A percentile compares a stretch with the other conserved stretches of the same genome.
phyloP scores from a whole-genome alignment of 2,329 filamentous ascomycete genomes.

The Arachnomyces sp. region DNA sequence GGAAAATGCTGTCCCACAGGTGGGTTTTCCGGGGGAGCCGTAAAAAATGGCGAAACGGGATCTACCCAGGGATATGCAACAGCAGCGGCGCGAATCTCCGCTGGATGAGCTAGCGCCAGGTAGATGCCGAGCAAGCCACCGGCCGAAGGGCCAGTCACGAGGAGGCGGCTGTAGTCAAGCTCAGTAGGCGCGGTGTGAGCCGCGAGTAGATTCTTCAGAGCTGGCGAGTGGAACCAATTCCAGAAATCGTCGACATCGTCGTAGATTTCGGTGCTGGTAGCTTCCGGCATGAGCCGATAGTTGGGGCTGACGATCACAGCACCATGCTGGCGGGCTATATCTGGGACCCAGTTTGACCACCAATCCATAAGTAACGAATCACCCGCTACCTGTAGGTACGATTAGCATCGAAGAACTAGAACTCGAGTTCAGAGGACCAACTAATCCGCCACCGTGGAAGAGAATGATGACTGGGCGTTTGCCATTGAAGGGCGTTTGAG shows the following conservation, averaged over 20 bases:
- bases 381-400: slow-evolving; percentile 21
- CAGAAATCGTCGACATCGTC: slow-evolving; percentile 43
- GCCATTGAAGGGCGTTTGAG: slow-evolving; percentile 24
- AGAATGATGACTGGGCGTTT: slow-evolving; percentile 35
- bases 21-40: no score
- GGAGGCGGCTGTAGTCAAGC: slow-evolving; percentile 19
- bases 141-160: slow-evolving; percentile 23
- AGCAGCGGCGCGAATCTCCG: slow-evolving; percentile 22
- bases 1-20: no score
- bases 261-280: slow-evolving; percentile 39
- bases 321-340: slow-evolving; percentile 29
- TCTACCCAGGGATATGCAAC: slow-evolving; percentile 28
- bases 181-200: slow-evolving; percentile 10
- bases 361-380: slow-evolving; percentile 22
- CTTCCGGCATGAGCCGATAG: slow-evolving; percentile 46
- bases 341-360: slow-evolving; percentile 28
- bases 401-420: background rate
- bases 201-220: slow-evolving; percentile 9
- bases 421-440: slow-evolving; percentile 13
- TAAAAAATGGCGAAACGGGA: no score
- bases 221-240: slow-evolving; percentile 32
- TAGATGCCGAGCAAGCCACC: slow-evolving; percentile 24
- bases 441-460: slow-evolving; percentile 39
- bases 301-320: slow-evolving; percentile 43
- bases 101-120: slow-evolving; percentile 19